Conservation (phyloP, 352 stramenopile species). For the Plasmopara halstedii region DNA sequence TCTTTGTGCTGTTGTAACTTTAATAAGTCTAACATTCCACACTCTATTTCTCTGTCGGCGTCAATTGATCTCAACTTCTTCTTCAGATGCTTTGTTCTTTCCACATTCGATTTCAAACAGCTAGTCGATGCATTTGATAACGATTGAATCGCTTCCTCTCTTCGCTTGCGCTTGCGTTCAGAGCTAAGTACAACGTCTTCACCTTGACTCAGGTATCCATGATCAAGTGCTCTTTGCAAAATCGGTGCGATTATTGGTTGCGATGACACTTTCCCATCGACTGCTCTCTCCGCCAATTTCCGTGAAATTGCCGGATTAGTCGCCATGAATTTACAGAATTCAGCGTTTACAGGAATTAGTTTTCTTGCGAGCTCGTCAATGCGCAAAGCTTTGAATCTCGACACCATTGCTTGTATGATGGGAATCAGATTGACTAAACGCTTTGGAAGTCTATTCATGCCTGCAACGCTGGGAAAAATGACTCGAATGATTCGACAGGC, state of each 20-base stretch:
- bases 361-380: slow-evolving; percentile 26
- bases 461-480: slow-evolving; percentile 32
- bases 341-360: slow-evolving; percentile 23
- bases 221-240: slow-evolving; percentile 27
- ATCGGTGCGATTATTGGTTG: slow-evolving; percentile 17
- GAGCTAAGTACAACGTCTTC: slow-evolving; percentile 14
- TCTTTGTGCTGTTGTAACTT: slow-evolving; percentile 47
- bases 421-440: slow-evolving; percentile 55
- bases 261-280: not conserved
- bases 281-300: slow-evolving; percentile 7
- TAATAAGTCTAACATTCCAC: slow-evolving; percentile 8
- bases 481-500: slow-evolving; percentile 33
- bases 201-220: slow-evolving; percentile 53
- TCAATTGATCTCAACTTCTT: slow-evolving; percentile 12
- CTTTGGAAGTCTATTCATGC: slow-evolving; percentile 42
- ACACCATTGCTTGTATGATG: slow-evolving; percentile 39
- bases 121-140: slow-evolving; percentile 25
- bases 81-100: not conserved
- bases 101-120: not conserved
- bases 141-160: slow-evolving; percentile 40
- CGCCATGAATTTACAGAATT: slow-evolving; percentile 42
- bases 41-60: not conserved
- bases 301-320: slow-evolving; percentile 27
- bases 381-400: slow-evolving; percentile 27
- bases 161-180: slow-evolving; percentile 39